Percentiles rank a stretch among this genome's conserved stretches.
Evolutionary conservation across 2,329 filamentous ascomycete species (phyloP).

Genomic region (Pseudocercospora fuligena): DNA sequence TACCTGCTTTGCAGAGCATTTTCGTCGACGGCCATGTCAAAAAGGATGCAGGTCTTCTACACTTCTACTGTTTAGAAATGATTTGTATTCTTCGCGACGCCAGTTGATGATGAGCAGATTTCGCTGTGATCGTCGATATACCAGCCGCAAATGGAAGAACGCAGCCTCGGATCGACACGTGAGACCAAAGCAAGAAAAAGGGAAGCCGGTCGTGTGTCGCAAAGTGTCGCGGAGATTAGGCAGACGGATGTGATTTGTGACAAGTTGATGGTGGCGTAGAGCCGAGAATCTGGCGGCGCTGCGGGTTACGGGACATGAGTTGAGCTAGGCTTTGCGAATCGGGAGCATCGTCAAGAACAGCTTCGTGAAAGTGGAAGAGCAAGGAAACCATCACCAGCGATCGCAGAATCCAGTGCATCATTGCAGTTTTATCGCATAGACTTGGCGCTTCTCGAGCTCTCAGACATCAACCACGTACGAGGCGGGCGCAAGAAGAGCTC

Average conservation of each 20-base stretch:
- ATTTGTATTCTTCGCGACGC: too few relatives aligned
- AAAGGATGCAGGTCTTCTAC: background rate
- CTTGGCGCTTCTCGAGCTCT: too few relatives aligned
- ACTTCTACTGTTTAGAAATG: too few relatives aligned
- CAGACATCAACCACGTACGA: background rate
- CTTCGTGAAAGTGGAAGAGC: background rate
- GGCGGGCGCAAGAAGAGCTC: background rate
- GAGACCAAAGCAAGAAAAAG: background rate
- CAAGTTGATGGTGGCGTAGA: constrained; percentile 6
- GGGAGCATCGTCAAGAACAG: background rate
- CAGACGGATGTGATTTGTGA: background rate
- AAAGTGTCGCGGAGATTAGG: constrained; percentile 14
- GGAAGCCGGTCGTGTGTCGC: constrained; percentile 16
- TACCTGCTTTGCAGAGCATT: constrained; percentile 28
- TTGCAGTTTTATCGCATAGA: background rate
- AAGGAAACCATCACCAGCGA: background rate
- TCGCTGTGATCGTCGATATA: background rate
- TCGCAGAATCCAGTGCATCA: background rate
- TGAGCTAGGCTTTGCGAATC: background rate
- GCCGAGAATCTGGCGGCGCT: background rate
- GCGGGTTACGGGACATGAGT: background rate
- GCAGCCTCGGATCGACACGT: background rate
- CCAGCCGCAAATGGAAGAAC: background rate
- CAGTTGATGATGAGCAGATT: background rate
- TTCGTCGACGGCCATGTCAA: constrained; percentile 28